phyloP scores from a whole-genome alignment of 768 basidiomycete genomes.

The Lactarius pseudohatsudake region DNA sequence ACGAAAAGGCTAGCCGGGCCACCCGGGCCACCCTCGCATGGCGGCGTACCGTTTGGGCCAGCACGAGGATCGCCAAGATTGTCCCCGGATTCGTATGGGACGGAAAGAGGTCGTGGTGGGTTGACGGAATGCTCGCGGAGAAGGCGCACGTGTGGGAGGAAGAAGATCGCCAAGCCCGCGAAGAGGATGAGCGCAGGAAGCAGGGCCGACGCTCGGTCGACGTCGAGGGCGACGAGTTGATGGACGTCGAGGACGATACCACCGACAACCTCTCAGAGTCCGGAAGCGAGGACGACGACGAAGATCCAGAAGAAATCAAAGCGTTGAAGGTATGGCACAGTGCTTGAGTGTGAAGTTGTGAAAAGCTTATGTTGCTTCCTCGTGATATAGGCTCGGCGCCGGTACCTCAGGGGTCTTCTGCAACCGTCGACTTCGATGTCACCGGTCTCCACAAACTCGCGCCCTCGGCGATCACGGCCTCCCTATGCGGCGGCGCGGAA shows the following conservation, averaged over 20 bases:
- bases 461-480: slow-evolving; percentile 34
- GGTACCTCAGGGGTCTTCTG: slow-evolving; percentile 71
- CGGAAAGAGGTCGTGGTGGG: slow-evolving; percentile 57
- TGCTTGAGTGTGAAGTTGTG: slow-evolving; percentile 11
- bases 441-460: slow-evolving; percentile 25
- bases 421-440: slow-evolving; percentile 39
- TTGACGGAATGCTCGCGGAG: slow-evolving; percentile 63
- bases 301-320: slow-evolving; percentile 70
- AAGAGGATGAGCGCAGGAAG: slow-evolving; percentile 66
- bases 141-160: slow-evolving; percentile 71
- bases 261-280: slow-evolving; percentile 32
- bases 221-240: slow-evolving; percentile 57
- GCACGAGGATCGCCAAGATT: slow-evolving; percentile 59
- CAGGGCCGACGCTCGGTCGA: slow-evolving; percentile 63
- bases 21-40: slow-evolving; percentile 48
- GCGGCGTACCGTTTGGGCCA: slow-evolving; percentile 71
- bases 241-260: slow-evolving; percentile 49
- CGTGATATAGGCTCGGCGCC: slow-evolving; percentile 60
- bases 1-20: slow-evolving; percentile 41
- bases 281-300: slow-evolving; percentile 54
- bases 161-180: slow-evolving; percentile 63
- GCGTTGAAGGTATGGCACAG: slow-evolving; percentile 66
- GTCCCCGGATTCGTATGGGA: slow-evolving; percentile 80
- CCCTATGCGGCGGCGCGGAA: slow-evolving; percentile 31
- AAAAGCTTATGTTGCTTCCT: slow-evolving; percentile 8